Conservation (phyloP, 352 stramenopile species). For the Phytophthora rubi region DNA sequence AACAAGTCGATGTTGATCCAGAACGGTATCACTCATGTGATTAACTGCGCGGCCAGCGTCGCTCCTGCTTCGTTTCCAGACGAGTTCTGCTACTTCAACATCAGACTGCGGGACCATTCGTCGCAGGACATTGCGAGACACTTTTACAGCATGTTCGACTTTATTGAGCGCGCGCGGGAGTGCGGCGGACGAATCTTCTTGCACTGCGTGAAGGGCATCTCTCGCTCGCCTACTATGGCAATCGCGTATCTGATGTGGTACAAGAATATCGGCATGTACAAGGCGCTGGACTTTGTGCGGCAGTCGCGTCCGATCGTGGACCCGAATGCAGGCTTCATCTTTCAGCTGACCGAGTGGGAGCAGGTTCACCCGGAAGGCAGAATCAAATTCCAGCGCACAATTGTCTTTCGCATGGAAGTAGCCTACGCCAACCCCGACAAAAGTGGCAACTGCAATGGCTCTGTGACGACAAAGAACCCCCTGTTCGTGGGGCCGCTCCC, state of each 20-base stretch:
- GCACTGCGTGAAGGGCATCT: constrained; percentile 91
- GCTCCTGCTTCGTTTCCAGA: constrained; percentile 78
- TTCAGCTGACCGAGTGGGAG: constrained; percentile 91
- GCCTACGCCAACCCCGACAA: constrained; percentile 43
- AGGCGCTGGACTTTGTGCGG: constrained; percentile 82
- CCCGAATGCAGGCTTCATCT: constrained; percentile 89
- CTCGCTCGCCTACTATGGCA: constrained; percentile 85
- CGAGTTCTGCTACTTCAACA: constrained; percentile 87
- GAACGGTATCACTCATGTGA: constrained; percentile 88
- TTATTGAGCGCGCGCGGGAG: constrained; percentile 81
- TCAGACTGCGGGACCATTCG: constrained; percentile 89
- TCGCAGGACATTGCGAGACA: constrained; percentile 85
- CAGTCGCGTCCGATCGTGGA: constrained; percentile 79
- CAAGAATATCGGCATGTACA: constrained; percentile 82
- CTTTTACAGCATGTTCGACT: constrained; percentile 91
- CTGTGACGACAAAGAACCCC: constrained; percentile 47
- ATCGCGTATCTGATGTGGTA: constrained; percentile 92
- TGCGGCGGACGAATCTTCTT: constrained; percentile 81
- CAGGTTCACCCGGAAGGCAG: constrained; percentile 60
- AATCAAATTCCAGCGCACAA: constrained; percentile 54
- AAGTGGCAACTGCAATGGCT: constrained; percentile 30
- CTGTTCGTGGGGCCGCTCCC: constrained; percentile 66
- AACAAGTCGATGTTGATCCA: constrained; percentile 72
- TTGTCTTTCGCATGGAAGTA: constrained; percentile 81
- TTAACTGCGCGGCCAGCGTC: constrained; percentile 88